Base-by-base conservation (phyloP, 1,139 yeast genomes). In the Sugiyamaella xylanicola region DNA sequence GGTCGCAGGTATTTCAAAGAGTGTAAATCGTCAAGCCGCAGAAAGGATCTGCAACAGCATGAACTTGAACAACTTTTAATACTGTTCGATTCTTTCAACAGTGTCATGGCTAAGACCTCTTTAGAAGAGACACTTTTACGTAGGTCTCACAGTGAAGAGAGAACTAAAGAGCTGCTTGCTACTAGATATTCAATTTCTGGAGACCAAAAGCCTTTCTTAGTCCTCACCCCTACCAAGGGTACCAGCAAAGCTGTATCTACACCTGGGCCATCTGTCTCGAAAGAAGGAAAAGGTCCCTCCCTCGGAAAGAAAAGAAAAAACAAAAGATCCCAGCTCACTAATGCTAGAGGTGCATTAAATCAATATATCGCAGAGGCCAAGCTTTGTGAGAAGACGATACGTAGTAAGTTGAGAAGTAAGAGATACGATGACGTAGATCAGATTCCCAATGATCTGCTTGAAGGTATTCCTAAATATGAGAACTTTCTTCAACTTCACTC, bases 101-200 rank as follows among this genome's bases (percentile, higher is more conserved):
- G 5, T n/a, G n/a, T 3, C 2, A 50, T 50, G 53, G 48, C 42
- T 11, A 43, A 40, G 16, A 25, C 25, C 11, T 40, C 56, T 43
- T 70, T 83, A n/a, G 91, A 85, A 65, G 76, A 70, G 55, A 74
- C 72, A 22, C 72, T 87, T 19, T 75, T 87, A 17, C 71, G 83
- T 1, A 70, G 87, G 56, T 77, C 85, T 1, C 67, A 77, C 68
- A 51, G 71, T 57, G 71, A 71, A 16, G 75, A 71, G 13, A 65
- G 70, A 42, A 77, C 84, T 4, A 68, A 77, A 15, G 80, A 83
- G 60, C 72, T 85, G 0, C 69, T 87, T 25, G 77, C 77, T 41
- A 72, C 78, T 4, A 69, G 93, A 51, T 87, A 86, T 68, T 80
- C 87, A 0, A 68, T 68, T 29, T 55, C 73, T 0, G 89, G 88